Base-by-base conservation (phyloP, 1,284 basidiomycete species). In the Cryptococcus sp. region DNA sequence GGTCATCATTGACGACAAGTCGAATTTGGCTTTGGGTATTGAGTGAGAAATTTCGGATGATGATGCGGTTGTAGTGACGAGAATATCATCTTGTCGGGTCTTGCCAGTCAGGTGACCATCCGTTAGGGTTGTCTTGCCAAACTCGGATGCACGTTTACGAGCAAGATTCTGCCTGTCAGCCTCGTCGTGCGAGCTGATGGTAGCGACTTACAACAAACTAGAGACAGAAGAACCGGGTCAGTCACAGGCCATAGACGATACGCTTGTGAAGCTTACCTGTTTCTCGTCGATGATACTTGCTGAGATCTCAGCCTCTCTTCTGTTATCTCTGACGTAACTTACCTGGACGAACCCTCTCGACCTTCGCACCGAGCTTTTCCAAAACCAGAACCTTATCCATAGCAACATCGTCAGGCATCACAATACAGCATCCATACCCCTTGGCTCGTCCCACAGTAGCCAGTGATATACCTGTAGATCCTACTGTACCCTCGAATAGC, bases 401-500 rank as follows among this genome's bases (percentile, higher is more conserved):
- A 0, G 93, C 89, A 4, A 98, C 87, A 69, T 94, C 91, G 66
- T 94, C 91, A 0, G 91, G 91, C 84, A 94, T 89, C 54, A 96
- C 87, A 55, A 94, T 94, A 46, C 69, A 70, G 36, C 66, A 67
- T n/a, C 74, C 71, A 49, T 77, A 77, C 1, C 75, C 75, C 55
- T 72, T 48, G 9, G 94, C 93, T 55, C 83, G 82, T 4, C 91
- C 87, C 42, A 96, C 86, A 2, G 88, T 96, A 0, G 96, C 93
- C 45, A 98, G 85, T 0, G 91, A 96, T 50, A 98, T 98, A 1
- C 94, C 96, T 0, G 96, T 98, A 2, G 90, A 94, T 0, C 96
- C 94, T 1, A 96, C 91, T 0, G 94, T 98, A 0, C 96, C 96
- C 73, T 99, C 96, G 56, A 98, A 98, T 45, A 99, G 91, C 14